Percentiles rank a stretch among this genome's conserved stretches.
Conservation (phyloP, 805 yeast species). For the Metschnikowia lunata region DNA sequence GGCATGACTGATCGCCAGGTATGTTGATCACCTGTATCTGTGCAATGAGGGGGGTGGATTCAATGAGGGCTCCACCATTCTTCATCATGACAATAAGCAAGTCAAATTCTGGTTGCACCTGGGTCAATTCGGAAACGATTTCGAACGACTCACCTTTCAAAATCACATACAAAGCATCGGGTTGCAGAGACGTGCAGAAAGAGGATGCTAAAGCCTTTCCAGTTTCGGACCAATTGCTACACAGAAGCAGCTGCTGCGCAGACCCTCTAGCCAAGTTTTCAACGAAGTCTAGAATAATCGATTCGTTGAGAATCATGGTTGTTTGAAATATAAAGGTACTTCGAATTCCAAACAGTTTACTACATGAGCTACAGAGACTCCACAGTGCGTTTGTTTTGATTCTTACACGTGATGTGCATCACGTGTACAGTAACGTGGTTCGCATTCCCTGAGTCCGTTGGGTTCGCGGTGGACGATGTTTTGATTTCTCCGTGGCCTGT, state of each 20-base stretch:
- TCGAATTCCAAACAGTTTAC: too few relatives aligned
- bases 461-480: too few relatives aligned
- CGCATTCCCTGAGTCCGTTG: too few relatives aligned
- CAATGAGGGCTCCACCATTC: constrained; percentile 7
- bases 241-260: background rate
- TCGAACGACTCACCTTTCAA: constrained; percentile 2
- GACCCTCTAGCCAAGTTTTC: background rate
- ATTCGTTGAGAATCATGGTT: constrained; percentile 3
- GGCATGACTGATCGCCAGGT: constrained; percentile 3
- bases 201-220: constrained; percentile 4
- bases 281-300: background rate
- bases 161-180: constrained; percentile 14
- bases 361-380: too few relatives aligned
- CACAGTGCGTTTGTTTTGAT: background rate
- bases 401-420: background rate
- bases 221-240: constrained; percentile 3
- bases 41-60: constrained; percentile 4
- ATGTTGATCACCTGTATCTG: constrained; percentile 17
- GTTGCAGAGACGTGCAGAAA: constrained; percentile 8
- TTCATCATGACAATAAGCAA: constrained; percentile 11
- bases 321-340: background rate
- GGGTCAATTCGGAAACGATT: constrained; percentile 7
- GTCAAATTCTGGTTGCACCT: constrained; percentile 2
- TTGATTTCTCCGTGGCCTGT: too few relatives aligned
- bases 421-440: background rate